A percentile compares a stretch with the other conserved stretches of the same genome.
Conservation (phyloP, 2,329 filamentous ascomycete species). For the Aureobasidium sp. region DNA sequence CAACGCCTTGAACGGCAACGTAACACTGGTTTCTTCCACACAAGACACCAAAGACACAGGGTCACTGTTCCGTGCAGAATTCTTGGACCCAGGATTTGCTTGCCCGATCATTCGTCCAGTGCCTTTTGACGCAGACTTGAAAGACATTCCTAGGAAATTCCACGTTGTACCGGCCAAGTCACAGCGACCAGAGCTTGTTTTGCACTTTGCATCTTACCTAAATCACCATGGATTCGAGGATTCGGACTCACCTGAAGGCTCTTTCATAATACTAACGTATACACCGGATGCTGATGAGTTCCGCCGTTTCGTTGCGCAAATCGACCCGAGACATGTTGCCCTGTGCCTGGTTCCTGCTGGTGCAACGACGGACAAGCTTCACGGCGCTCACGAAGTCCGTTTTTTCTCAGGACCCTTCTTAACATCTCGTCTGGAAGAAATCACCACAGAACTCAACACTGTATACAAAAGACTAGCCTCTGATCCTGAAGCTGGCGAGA, state of each 20-base stretch:
- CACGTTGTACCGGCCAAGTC: constrained; percentile 4
- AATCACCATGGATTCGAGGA: constrained; percentile 14
- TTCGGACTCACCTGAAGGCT: constrained; percentile 9
- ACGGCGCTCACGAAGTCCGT: constrained; percentile 16
- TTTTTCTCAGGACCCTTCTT: constrained; percentile 24
- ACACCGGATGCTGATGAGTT: constrained; percentile 18
- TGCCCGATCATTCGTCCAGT: constrained; percentile 9
- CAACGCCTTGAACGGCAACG: constrained; percentile 29
- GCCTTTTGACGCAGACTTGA: background rate
- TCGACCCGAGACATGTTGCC: constrained; percentile 17
- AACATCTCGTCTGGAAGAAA: constrained; percentile 17
- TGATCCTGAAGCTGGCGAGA: constrained; percentile 6
- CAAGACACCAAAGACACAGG: constrained; percentile 21
- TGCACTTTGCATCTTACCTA: constrained; percentile 16
- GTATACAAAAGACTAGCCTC: constrained; percentile 3
- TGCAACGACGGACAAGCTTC: constrained; percentile 17
- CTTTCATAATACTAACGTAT: constrained; percentile 23
- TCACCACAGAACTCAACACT: constrained; percentile 13
- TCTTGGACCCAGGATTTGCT: constrained; percentile 22
- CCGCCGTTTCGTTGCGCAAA: constrained; percentile 8
- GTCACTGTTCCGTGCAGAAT: constrained; percentile 33
- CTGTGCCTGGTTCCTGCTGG: constrained; percentile 25
- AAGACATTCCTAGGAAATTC: constrained; percentile 3
- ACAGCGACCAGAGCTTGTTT: constrained; percentile 8
- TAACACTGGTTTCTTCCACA: constrained; percentile 31